Base-by-base conservation (phyloP, 2,329 filamentous ascomycete species). In the Juglanconis oblonga region DNA sequence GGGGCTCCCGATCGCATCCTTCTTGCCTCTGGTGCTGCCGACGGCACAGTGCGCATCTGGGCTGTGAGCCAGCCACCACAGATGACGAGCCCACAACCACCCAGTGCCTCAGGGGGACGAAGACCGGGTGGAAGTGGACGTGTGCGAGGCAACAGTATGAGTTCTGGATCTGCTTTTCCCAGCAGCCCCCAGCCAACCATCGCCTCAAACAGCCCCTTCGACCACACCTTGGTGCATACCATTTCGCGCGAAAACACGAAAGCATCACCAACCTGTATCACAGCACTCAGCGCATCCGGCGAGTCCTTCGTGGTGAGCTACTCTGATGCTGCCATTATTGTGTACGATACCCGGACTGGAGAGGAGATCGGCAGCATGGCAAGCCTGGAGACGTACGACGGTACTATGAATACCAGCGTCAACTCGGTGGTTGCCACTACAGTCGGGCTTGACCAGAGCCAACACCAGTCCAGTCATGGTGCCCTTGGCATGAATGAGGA, bases 261-360 rank as follows among this genome's bases (percentile, higher is more conserved):
- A 14, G 86, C 89, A 4, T 93, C 90, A 48, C 94, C 95, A 5
- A 98, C 95, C 0, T 95, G 90, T 70, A 98, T 99, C 69, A 89
- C 90, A n/a, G 89, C 94, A 0, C 80, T 98, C n/a, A 91, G 91
- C 49, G 79, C 86, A 14, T 86, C 85, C 2, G 94, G 95, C 2
- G 90, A 96, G 68, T 89, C 88, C 5, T 98, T 99, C 73, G 92
- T 97, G 1, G 95, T 97, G 2, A 91, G 91, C 24, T 99, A 96
- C 73, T 86, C 90, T 0, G 93, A 99, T 73, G 92, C 94, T 2
- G 88, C 91, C 1, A 91, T 97, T 55, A 79, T 98, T 14, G 89
- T 98, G 17, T 99, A 94, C 73, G 93, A 98, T 72, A 97, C 94
- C 1, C 82, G 91, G 64, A 92, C 91, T 0, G 95, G 93, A 51